Conservation (phyloP, 805 yeast genomes). For the Schwanniomyces pseudopolymorphus region DNA sequence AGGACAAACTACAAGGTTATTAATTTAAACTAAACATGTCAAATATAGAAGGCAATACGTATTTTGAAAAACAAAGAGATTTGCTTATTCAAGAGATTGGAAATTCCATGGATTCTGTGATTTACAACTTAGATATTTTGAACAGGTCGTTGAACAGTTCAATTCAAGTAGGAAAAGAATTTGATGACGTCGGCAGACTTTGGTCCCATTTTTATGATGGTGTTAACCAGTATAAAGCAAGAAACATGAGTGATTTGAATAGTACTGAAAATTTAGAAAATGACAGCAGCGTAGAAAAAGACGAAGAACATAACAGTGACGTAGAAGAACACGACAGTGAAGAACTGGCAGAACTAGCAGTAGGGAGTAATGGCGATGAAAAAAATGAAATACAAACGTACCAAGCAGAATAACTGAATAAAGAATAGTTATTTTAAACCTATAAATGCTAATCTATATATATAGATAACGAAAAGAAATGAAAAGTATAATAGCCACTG, state of each 20-base stretch:
- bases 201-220: slow-evolving; percentile 72
- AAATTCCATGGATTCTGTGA: slow-evolving; percentile 59
- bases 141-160: slow-evolving; percentile 67
- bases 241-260: background rate
- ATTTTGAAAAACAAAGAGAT: slow-evolving; percentile 62
- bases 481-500: background rate
- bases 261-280: slow-evolving; percentile 56
- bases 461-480: background rate
- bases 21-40: background rate
- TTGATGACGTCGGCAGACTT: slow-evolving; percentile 65
- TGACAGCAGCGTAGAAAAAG: slow-evolving; percentile 49
- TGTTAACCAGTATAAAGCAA: slow-evolving; percentile 22
- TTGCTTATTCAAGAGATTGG: slow-evolving; percentile 57
- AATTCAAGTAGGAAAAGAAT: slow-evolving; percentile 73
- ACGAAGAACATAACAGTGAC: no score
- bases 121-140: slow-evolving; percentile 60
- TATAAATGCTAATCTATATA: no score
- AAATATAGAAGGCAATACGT: slow-evolving; percentile 12
- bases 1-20: no score
- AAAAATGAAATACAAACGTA: background rate
- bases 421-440: no score
- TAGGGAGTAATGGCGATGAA: background rate
- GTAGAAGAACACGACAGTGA: no score
- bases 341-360: no score
- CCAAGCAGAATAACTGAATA: background rate